These are phyloP conservation scores for Salvia hispanica DNA, from an alignment of 257 asterid genomes.

Conservation along the genomic window DNA sequence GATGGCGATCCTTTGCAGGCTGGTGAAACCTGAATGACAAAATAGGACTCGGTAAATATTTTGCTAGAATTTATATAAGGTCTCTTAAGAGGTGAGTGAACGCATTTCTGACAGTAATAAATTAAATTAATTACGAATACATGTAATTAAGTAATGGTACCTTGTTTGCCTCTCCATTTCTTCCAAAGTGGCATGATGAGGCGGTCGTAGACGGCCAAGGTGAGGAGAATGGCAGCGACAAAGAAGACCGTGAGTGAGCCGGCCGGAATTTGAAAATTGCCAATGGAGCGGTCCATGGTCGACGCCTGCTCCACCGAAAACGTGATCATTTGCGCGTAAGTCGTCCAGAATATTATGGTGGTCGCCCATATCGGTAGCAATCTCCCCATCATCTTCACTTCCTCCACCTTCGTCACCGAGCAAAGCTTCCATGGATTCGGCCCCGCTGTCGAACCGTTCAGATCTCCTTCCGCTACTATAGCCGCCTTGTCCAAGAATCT, in stretches of 20 bases:
- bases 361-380: constrained; percentile 93
- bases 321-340: constrained; percentile 92
- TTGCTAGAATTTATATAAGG: no score
- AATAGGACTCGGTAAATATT: no score
- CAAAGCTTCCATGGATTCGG: constrained; percentile 90
- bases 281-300: constrained; percentile 72
- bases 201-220: constrained; percentile 70
- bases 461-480: constrained; percentile 64
- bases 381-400: constrained; percentile 86
- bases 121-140: no score
- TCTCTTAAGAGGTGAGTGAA: no score
- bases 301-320: constrained; percentile 91
- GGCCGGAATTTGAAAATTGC: constrained; percentile 74
- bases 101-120: no score
- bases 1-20: constrained; percentile 65
- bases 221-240: constrained; percentile 72
- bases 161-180: constrained; percentile 79
- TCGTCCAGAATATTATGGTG: constrained; percentile 91
- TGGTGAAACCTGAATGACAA: constrained; percentile 48
- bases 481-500: constrained; percentile 91
- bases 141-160: constrained; percentile 30
- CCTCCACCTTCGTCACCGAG: constrained; percentile 84
- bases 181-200: constrained; percentile 78
- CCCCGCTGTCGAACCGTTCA: constrained; percentile 23
- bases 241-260: constrained; percentile 92